Evolutionary conservation across 2,329 filamentous ascomycete genomes (phyloP), one percentile per base, ranked within the genome.

Genomic region (Fusarium pseudograminearum): DNA sequence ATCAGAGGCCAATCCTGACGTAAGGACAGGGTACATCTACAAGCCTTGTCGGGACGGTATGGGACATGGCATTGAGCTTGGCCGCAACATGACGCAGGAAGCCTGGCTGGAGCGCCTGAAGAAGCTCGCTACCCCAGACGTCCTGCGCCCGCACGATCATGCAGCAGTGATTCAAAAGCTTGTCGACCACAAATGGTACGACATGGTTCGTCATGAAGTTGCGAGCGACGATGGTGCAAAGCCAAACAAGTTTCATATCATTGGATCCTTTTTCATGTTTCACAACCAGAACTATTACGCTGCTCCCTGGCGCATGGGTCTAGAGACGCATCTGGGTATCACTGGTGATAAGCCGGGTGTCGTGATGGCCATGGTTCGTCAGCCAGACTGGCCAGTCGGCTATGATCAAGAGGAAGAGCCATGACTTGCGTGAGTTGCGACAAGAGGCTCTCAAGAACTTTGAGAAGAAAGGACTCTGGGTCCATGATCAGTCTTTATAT

Each of bases 211-310:
- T 16, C 66, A 69, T 3, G 66, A 61, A 1, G 55, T 69, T 12
- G 33, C 65, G 2, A 47, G 31, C 7, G 60, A 54, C 11, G 48
- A 59, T 12, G 65, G 65, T 20, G n/a, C 38, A 20, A 42, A 51
- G 10, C 45, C 65, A 5, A 64, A 69, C 8, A 65, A 53, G 24
- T 61, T 69, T 15, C 65, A 69, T 41, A 52, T 69, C 2, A 69
- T 69, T 20, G 66, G 66, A 9, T 69, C 66, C 4, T 54, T 65
- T 34, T 69, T 65, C 5, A 69, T 69, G 55, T 51, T 69, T 18
- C 55, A 69, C 6, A 59, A 67, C 6, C 55, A 55, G 5, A 38
- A 20, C 0, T 47, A 65, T 9, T 47, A 65, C 8, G 14, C 55
- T 1, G 38, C 46, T 3, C 31, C 30, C 10, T 69, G 66, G 65